Conservation (phyloP, 1,284 basidiomycete genomes). For the Cronartium quercuum region DNA sequence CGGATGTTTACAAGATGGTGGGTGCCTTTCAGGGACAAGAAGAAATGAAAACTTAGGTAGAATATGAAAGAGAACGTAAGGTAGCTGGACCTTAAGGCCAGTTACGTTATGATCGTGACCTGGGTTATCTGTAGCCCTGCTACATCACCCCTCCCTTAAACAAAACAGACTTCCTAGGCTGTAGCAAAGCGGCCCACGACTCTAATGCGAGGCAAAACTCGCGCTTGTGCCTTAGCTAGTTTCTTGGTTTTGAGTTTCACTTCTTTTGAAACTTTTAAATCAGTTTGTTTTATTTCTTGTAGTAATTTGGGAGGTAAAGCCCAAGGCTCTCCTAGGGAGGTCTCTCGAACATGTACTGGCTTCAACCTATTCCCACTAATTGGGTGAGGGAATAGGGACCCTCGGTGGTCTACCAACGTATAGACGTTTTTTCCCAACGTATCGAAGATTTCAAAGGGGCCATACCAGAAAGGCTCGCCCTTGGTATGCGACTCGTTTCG, state of each 20-base stretch:
- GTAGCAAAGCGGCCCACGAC: not conserved
- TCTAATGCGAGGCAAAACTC: not conserved
- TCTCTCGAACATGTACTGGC: not conserved
- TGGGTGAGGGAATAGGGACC: not conserved
- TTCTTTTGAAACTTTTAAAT: not conserved
- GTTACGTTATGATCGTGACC: no score
- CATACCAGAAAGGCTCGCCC: not conserved
- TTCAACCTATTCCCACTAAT: not conserved
- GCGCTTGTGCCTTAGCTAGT: not conserved
- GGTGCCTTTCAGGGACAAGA: no score
- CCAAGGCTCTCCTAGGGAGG: not conserved
- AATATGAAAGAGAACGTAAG: no score
- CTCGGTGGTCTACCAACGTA: not conserved
- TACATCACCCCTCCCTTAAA: no score
- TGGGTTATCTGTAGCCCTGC: no score
- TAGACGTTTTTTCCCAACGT: not conserved
- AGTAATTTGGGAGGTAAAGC: not conserved
- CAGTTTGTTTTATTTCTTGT: not conserved
- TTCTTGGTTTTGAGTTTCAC: not conserved
- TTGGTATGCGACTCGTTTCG: constrained; percentile 6
- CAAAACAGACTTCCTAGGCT: no score
- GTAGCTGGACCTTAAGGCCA: no score
- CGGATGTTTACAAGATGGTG: no score
- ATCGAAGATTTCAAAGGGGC: not conserved
- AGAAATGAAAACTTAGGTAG: no score